phyloP scores from a whole-genome alignment of 2,329 filamentous ascomycete species.

The Geosmithia putterillii region DNA sequence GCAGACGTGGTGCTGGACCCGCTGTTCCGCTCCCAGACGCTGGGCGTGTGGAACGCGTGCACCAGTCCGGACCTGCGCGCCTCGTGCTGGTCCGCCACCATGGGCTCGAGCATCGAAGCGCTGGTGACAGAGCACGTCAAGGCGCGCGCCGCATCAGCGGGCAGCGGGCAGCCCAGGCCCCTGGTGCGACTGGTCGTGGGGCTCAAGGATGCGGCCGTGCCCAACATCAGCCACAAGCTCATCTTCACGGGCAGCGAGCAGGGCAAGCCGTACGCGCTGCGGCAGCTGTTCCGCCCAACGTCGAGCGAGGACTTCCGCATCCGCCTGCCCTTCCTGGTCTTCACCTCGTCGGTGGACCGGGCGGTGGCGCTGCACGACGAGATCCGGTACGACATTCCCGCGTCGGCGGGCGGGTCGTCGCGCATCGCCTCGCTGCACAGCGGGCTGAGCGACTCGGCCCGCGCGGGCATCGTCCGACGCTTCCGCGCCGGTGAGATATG shows the following conservation, averaged over 20 bases:
- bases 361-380: constrained; percentile 81
- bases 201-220: constrained; percentile 88
- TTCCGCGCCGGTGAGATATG: constrained; percentile 91
- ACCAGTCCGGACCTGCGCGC: constrained; percentile 56
- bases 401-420: constrained; percentile 70
- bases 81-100: constrained; percentile 91
- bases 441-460: constrained; percentile 62
- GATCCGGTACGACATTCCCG: constrained; percentile 86
- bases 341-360: constrained; percentile 89
- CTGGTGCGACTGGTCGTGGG: constrained; percentile 86
- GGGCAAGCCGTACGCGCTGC: constrained; percentile 83
- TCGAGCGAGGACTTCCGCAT: constrained; percentile 44
- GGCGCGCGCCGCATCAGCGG: constrained; percentile 27
- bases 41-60: constrained; percentile 74
- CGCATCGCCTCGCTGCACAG: constrained; percentile 87
- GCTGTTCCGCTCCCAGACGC: constrained; percentile 79
- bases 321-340: constrained; percentile 83
- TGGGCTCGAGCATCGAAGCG: constrained; percentile 84
- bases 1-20: constrained; percentile 89
- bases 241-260: constrained; percentile 86
- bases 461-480: constrained; percentile 71
- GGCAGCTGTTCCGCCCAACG: constrained; percentile 75
- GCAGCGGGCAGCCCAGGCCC: constrained; percentile 24
- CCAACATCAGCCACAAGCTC: constrained; percentile 81
- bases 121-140: constrained; percentile 59